phyloP scores from a whole-genome alignment of 495 filamentous ascomycete species.

The Podospora bellae-mahoneyi region DNA sequence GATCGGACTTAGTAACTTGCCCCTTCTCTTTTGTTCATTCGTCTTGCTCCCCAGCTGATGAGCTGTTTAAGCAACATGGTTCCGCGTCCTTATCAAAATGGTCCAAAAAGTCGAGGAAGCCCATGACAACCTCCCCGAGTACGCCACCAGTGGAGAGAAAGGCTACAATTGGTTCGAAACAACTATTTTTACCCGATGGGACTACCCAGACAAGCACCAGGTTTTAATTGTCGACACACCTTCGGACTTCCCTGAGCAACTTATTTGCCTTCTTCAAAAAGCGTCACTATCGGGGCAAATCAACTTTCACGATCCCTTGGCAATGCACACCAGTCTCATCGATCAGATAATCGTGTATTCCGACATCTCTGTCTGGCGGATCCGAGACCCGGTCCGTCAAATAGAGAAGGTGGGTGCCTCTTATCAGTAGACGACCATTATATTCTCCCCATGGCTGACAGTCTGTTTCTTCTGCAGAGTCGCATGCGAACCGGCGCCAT shows the following conservation, averaged over 20 bases:
- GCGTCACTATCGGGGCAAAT: not conserved
- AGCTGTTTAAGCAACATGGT: constrained; percentile 23
- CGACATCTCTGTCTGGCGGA: constrained; percentile 26
- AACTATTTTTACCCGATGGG: constrained; percentile 26
- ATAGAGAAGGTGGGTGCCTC: constrained; percentile 21
- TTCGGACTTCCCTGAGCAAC: constrained; percentile 9
- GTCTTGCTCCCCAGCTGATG: not conserved
- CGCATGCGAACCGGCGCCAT: constrained; percentile 19
- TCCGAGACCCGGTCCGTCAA: constrained; percentile 24
- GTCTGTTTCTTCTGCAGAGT: not conserved
- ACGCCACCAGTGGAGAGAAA: constrained; percentile 11
- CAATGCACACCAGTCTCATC: constrained; percentile 24
- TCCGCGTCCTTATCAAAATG: constrained; percentile 25
- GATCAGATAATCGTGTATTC: constrained; percentile 21
- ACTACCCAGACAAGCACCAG: constrained; percentile 11
- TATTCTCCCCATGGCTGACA: not conserved
- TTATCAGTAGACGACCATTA: no score
- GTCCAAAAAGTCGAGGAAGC: constrained; percentile 14
- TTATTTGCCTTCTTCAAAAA: not conserved
- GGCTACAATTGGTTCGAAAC: constrained; percentile 29
- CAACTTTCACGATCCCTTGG: constrained; percentile 22
- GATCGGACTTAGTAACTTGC: constrained; percentile 15
- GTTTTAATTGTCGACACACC: constrained; percentile 24
- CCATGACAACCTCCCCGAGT: constrained; percentile 20
- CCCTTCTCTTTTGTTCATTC: not conserved